phyloP scores from a whole-genome alignment of 345 rosid species.

The Clausena lansium region DNA sequence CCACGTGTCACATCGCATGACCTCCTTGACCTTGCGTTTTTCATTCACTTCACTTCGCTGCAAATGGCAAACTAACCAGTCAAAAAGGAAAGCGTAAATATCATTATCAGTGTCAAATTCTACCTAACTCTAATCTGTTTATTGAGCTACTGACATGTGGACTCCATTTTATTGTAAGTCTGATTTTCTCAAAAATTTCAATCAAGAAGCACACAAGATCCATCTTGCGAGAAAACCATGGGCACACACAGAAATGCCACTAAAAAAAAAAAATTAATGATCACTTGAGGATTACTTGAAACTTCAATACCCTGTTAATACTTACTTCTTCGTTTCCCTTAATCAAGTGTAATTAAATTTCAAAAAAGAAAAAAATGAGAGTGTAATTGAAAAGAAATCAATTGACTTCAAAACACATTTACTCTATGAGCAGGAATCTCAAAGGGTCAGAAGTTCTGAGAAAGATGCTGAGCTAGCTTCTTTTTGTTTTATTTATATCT shows the following conservation, averaged over 20 bases:
- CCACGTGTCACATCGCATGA: not conserved
- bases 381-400: not conserved
- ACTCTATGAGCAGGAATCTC: too few relatives aligned
- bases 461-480: not conserved
- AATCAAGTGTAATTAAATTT: not conserved
- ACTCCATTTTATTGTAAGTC: not conserved
- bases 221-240: conserved; percentile 5
- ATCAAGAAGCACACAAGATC: not conserved
- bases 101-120: not conserved
- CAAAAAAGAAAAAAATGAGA: too few relatives aligned
- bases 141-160: not conserved
- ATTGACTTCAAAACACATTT: not conserved
- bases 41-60: not conserved
- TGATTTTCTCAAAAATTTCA: not conserved
- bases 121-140: not conserved
- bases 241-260: conserved; percentile 9
- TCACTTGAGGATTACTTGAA: conserved; percentile 1
- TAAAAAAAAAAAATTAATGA: too few relatives aligned
- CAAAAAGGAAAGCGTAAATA: not conserved
- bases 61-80: not conserved
- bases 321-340: not conserved
- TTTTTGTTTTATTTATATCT: not conserved
- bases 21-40: not conserved
- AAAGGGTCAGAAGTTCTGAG: not conserved
- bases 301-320: not conserved